Base-by-base conservation (phyloP, 2,329 filamentous ascomycete species). In the Cordyceps cicadae region DNA sequence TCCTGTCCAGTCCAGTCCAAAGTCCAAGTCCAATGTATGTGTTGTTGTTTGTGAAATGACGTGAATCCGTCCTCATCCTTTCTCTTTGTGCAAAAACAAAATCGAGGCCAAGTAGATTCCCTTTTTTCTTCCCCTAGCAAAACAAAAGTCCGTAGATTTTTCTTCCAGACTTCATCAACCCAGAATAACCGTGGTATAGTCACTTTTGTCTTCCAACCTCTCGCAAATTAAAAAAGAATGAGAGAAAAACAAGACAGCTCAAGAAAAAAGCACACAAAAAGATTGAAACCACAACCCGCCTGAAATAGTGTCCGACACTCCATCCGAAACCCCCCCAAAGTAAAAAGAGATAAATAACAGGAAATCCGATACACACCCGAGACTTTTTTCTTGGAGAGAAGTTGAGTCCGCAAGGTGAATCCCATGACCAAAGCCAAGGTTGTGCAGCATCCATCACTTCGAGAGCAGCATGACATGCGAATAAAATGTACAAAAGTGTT, bases 141-240 rank as follows among this genome's bases (percentile, higher is more conserved):
- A 63, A 64, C 68, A 69, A 66, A 67, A 64, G 60, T 63, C 67
- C 67, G 66, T 66, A 59, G 24, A 59, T 59, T 52, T 37, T 45
- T 11, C 45, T 59, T 69, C 68, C 64, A 70, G 62, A 67, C 68
- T 66, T 67, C 66, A 63, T 68, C 70, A 69, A 69, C 68, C 70
- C 49, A 54, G 69, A 72, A 68, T 68, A 71, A 67, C 68, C 72
- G 68, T 69, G 68, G 66, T 68, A 69, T 71, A 74, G 69, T 72
- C 71, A 71, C 69, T 73, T 75, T 75, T 74, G 70, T 75, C 71
- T 74, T 75, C 73, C 72, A 71, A 68, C 69, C 68, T 67, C 69
- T 66, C 50, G 57, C 49, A 60, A 61, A 62, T 46, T 58, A 53
- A 58, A 64, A 65, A 29, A 29, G 4, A 24, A 29, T 29, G 29